Base-by-base conservation (phyloP, 345 rosid species). In the Lepidium didymum region DNA sequence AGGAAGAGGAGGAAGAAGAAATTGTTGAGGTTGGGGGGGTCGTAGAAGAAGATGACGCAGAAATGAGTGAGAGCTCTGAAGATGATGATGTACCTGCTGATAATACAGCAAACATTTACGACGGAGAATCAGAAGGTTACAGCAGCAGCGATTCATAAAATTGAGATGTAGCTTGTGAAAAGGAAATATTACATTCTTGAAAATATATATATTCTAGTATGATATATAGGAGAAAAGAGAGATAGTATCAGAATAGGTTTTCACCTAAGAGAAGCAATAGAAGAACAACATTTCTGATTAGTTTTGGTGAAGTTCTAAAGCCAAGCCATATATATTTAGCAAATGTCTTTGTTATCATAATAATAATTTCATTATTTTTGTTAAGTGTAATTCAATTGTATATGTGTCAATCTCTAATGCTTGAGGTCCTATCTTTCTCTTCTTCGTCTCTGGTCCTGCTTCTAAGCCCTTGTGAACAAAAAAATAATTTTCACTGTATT, bases 131-230 rank as follows among this genome's bases (percentile, higher is more conserved):
- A 0, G 97, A 94, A 60, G 93, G 80, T 57, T 94, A 86, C 74
- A 94, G 96, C 49, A 92, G 90, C 78, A 91, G 96, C 40, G 92
- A 88, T 62, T 68, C 65, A 12, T 68, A 66, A 75, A 14, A 4
- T 5, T 55, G 21, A 53, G 62, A 63, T 16, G 4, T 27, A 45
- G 69, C 64, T 14, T 21, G 53, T 58, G 67, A 25, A 73, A 41
- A 51, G 18, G 41, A 56, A 57, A 43, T 56, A 21, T 67, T 61
- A 74, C 73, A 67, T 67, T 67, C 58, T 67, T 74, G 64, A 68
- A 16, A 38, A 44, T 47, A 46, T 60, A 70, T 59, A 8, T 69
- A 10, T 46, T 45, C 19, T 13, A 62, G 33, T 43, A 60, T 46
- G 38, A 64, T 53, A 56, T 58, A 35, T 59, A 52, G 68, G 51